Conservation (phyloP, 352 stramenopile species). For the Phytophthora hibernalis region DNA sequence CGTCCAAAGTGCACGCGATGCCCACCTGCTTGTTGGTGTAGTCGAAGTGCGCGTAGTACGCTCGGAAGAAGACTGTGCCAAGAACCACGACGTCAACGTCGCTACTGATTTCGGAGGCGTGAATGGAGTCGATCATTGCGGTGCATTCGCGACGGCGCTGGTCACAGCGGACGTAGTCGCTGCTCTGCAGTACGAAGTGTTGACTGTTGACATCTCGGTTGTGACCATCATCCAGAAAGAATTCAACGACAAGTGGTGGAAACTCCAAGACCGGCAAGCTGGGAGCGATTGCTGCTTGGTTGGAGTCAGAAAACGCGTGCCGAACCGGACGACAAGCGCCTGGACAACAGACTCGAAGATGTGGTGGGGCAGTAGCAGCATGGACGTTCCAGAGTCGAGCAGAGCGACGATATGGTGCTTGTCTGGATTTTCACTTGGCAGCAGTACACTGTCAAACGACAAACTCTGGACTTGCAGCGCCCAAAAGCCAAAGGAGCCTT, state of each 20-base stretch:
- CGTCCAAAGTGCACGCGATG: constrained; percentile 24
- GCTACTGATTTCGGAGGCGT: constrained; percentile 24
- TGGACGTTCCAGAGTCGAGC: constrained; percentile 30
- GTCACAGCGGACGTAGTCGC: constrained; percentile 39
- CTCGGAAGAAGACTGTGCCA: constrained; percentile 30
- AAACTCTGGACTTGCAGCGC: constrained; percentile 18
- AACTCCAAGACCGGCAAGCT: constrained; percentile 32
- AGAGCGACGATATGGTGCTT: constrained; percentile 7
- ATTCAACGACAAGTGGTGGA: constrained; percentile 22
- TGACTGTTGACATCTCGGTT: constrained; percentile 3
- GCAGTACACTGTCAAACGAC: constrained; percentile 7
- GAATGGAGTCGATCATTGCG: constrained; percentile 27
- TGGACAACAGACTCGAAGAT: constrained; percentile 20
- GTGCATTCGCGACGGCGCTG: constrained; percentile 21
- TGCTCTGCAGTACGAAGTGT: constrained; percentile 22
- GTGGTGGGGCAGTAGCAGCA: constrained; percentile 23
- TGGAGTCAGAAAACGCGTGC: constrained; percentile 10
- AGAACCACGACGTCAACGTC: constrained; percentile 27
- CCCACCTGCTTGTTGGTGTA: constrained; percentile 26
- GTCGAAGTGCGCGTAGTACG: constrained; percentile 31
- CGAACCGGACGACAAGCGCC: constrained; percentile 11
- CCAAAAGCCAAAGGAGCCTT: constrained; percentile 27
- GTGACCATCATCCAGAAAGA: constrained; percentile 1
- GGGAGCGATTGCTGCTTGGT: neutral
- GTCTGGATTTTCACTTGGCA: constrained; percentile 1